Conservation (phyloP, 345 rosid species). For the Angophora floribunda region DNA sequence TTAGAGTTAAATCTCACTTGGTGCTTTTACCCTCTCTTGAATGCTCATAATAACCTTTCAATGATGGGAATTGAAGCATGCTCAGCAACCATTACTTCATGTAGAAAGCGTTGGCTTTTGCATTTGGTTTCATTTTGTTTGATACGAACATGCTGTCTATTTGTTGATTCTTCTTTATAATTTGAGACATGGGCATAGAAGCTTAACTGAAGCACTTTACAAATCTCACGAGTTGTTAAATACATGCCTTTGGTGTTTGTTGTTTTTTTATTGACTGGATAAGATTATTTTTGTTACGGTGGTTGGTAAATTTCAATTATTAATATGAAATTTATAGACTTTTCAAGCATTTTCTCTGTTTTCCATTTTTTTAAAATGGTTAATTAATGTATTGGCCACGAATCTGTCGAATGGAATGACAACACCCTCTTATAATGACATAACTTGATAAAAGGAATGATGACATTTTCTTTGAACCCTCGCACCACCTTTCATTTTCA, state of each 20-base stretch:
- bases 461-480: not conserved
- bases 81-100: not conserved
- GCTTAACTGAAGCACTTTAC: accelerated
- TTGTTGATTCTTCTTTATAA: not conserved
- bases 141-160: not conserved
- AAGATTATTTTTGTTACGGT: not conserved
- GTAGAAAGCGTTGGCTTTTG: not conserved
- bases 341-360: not conserved
- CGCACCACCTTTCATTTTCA: not conserved
- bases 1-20: not conserved
- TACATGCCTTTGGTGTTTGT: not conserved
- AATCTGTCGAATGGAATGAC: not conserved
- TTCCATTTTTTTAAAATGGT: not conserved
- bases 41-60: not conserved
- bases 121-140: not conserved
- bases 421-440: too few relatives aligned
- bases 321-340: not conserved
- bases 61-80: not conserved
- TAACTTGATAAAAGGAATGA: not conserved
- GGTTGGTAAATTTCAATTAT: not conserved
- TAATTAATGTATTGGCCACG: not conserved
- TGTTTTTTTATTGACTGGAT: not conserved
- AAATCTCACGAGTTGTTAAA: not conserved
- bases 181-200: not conserved
- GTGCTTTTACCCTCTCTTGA: not conserved